Base-by-base conservation (phyloP, 306 rosid species). In the Ammopiptanthus mongolicus region DNA sequence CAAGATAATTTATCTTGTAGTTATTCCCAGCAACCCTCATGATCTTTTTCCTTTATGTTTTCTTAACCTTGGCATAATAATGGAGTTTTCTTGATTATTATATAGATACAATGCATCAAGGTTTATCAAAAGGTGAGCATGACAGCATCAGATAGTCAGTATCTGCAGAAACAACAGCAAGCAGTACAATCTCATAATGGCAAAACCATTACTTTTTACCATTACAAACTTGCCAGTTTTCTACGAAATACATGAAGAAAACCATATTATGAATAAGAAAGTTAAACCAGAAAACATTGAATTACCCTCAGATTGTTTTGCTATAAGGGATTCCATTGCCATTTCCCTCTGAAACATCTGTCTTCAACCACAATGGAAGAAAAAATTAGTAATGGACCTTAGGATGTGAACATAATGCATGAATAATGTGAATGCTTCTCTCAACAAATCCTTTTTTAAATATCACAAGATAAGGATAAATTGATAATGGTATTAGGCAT, bases 321-420 rank as follows among this genome's bases (percentile, higher is more conserved):
- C 58, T 51, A 75, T 22, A 25, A 67, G 77, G 41, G 72, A 23
- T 84, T 80, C 84, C 81, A 31, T 18, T 77, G 83, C 68, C 68
- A 71, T 66, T 71, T 88, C 77, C 81, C 81, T 71, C 62, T 78
- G 90, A 72, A 78, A 58, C 64, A 86, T 71, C 88, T 88, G 93
- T 86, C 90, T 88, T 88, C 87, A 88, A 81, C 85, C 90, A 77
- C 73, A 78, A 47, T 41, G 69, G 78, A 75, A 68, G 55, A 64
- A 61, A 53, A 78, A 74, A 71, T 82, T 31, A 78, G 42, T 60
- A 73, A 42, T 5, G 5, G 59, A 52, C 23, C 28, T 52, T 19
- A 52, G 23, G 59, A 23, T 15, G 19, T n/a, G 8, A 14, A 34
- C 39, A 34, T 34, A 34, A 34, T 6, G 9, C 9, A 34, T 6